These are phyloP conservation scores for Nothophaeocryptopus gaeumannii DNA, from an alignment of 2,329 filamentous ascomycete genomes.

Conservation along the genomic window DNA sequence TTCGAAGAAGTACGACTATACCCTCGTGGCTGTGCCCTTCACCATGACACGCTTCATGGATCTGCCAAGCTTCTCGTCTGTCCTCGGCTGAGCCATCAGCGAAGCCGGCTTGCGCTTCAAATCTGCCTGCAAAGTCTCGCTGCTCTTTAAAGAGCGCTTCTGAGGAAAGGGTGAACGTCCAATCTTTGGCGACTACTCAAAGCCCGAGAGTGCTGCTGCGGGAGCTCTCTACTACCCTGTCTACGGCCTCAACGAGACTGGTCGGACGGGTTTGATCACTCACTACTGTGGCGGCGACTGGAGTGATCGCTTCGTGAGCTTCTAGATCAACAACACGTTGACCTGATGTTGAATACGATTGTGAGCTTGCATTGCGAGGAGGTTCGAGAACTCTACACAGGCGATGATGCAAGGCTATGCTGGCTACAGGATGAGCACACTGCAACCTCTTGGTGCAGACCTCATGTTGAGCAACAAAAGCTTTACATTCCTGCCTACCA, in stretches of 20 bases:
- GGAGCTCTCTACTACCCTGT: slow-evolving; percentile 63
- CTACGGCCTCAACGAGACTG: slow-evolving; percentile 61
- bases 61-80: slow-evolving; percentile 9
- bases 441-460: slow-evolving; percentile 50
- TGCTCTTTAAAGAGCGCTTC: slow-evolving; percentile 64
- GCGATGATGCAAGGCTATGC: slow-evolving; percentile 14
- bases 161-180: slow-evolving; percentile 52
- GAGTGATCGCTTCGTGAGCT: slow-evolving; percentile 26
- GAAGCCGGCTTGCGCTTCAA: slow-evolving; percentile 46
- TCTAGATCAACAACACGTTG: slow-evolving; percentile 59
- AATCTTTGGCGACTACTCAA: slow-evolving; percentile 62
- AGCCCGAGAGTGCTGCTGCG: slow-evolving; percentile 58
- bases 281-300: slow-evolving; percentile 15
- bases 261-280: slow-evolving; percentile 54
- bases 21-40: slow-evolving; percentile 17
- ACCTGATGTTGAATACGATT: slow-evolving; percentile 61
- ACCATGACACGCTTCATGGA: slow-evolving; percentile 15
- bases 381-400: slow-evolving; percentile 53
- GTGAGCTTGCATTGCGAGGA: slow-evolving; percentile 61
- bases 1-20: slow-evolving; percentile 16
- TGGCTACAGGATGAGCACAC: slow-evolving; percentile 18
- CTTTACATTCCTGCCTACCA: slow-evolving; percentile 68
- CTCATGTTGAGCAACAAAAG: slow-evolving; percentile 62
- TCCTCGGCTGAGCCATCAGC: slow-evolving; percentile 11
- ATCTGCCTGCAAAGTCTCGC: slow-evolving; percentile 55